Conservation (phyloP, 2,329 filamentous ascomycete genomes). For the Stemphylium beticola region DNA sequence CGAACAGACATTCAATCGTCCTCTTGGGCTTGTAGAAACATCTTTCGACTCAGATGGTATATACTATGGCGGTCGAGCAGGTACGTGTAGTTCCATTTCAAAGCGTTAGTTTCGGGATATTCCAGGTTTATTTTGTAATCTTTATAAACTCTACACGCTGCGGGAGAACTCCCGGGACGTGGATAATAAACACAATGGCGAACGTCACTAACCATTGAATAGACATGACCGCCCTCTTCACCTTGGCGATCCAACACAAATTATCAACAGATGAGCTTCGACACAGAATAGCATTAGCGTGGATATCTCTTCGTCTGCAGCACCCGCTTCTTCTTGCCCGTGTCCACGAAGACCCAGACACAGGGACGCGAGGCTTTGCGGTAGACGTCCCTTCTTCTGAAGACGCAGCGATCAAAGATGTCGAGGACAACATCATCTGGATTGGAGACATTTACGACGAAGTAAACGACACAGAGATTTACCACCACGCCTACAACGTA, state of each 20-base stretch:
- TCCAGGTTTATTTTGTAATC: not conserved
- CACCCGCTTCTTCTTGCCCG: conserved; percentile 50
- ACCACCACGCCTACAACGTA: conserved; percentile 52
- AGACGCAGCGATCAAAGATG: conserved; percentile 40
- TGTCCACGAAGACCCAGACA: conserved; percentile 26
- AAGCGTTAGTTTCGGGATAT: not conserved
- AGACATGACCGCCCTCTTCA: conserved; percentile 51
- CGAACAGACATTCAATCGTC: conserved; percentile 40
- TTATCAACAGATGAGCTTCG: conserved; percentile 41
- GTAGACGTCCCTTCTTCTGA: conserved; percentile 39
- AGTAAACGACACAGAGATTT: conserved; percentile 48
- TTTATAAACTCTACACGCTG: not conserved
- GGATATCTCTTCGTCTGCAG: conserved; percentile 48
- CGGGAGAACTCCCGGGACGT: not conserved
- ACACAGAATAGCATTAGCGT: conserved; percentile 47
- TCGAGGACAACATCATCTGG: conserved; percentile 44
- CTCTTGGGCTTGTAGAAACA: conserved; percentile 53
- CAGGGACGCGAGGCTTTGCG: conserved; percentile 37
- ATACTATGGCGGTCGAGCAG: conserved; percentile 53
- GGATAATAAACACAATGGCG: not conserved
- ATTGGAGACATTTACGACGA: conserved; percentile 46
- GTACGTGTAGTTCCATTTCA: not conserved
- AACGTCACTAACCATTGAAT: not conserved
- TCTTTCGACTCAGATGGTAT: conserved; percentile 55
- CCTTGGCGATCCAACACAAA: conserved; percentile 43